phyloP scores from a whole-genome alignment of 352 stramenopile species.

The Pythium rishiriense region DNA sequence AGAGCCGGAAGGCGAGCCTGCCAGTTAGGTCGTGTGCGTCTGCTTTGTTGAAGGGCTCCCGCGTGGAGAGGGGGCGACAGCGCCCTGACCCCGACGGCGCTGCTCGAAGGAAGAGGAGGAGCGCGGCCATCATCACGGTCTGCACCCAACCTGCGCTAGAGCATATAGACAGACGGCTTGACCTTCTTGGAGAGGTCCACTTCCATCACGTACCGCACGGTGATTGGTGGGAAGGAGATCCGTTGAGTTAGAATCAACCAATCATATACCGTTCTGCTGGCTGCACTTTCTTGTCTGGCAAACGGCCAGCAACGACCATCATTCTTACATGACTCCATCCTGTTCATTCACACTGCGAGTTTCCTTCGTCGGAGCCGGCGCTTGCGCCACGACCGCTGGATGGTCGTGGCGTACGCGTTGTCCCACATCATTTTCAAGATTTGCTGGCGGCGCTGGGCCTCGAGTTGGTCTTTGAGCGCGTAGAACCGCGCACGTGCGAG shows the following conservation, averaged over 20 bases:
- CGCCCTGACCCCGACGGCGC: neutral
- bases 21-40: neutral
- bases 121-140: constrained; percentile 1
- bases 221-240: constrained; percentile 9
- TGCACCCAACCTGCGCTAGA: constrained; percentile 2
- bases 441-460: constrained; percentile 50
- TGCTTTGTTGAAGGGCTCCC: constrained; percentile 12
- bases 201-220: neutral
- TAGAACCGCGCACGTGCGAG: constrained; percentile 55
- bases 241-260: neutral
- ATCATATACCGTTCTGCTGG: neutral
- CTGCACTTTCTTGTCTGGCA: constrained; percentile 10
- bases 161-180: neutral
- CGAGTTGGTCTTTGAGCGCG: constrained; percentile 57
- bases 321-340: constrained; percentile 7
- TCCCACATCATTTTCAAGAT: constrained; percentile 66
- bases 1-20: neutral
- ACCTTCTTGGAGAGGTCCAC: constrained; percentile 13
- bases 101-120: neutral
- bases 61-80: neutral
- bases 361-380: constrained; percentile 6
- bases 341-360: neutral
- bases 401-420: constrained; percentile 68
- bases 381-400: constrained; percentile 63
- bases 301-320: constrained; percentile 13